phyloP scores from a whole-genome alignment of 768 basidiomycete species.

The Fomitopsis pulvina region DNA sequence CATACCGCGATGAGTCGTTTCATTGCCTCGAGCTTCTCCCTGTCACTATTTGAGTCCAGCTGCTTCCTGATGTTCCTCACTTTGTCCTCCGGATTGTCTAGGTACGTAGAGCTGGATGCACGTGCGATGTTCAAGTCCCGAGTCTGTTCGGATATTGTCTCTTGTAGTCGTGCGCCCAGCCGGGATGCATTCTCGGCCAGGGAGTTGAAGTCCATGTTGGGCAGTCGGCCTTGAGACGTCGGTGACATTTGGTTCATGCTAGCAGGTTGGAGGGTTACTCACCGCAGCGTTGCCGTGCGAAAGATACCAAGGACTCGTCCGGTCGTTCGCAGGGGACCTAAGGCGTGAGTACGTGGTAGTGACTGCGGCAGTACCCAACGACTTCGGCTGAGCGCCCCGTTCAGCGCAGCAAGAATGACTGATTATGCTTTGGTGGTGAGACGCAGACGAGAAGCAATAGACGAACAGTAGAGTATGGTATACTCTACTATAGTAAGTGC shows the following conservation, averaged over 20 bases:
- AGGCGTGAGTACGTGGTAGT: too few species aligned
- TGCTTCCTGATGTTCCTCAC: conserved; percentile 77
- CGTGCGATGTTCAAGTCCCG: conserved; percentile 61
- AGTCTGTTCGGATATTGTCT: conserved; percentile 76
- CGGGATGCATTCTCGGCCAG: conserved; percentile 81
- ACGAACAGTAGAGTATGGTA: too few species aligned
- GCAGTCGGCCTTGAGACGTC: background rate
- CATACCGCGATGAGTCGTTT: conserved; percentile 89
- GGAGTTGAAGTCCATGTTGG: conserved; percentile 23
- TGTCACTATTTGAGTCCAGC: conserved; percentile 82
- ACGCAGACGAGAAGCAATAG: too few species aligned
- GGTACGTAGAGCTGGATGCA: conserved; percentile 48
- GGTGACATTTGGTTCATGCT: background rate
- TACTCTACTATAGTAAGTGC: too few species aligned
- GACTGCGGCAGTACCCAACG: too few species aligned
- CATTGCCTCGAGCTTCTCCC: conserved; percentile 92
- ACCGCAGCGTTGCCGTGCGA: background rate
- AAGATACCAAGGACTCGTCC: too few species aligned
- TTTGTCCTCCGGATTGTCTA: conserved; percentile 75
- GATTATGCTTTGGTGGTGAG: too few species aligned
- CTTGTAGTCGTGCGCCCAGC: conserved; percentile 77
- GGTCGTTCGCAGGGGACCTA: too few species aligned
- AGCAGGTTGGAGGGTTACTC: background rate
- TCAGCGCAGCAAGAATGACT: too few species aligned
- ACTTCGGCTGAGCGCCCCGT: too few species aligned